Base-by-base conservation (phyloP, 345 rosid genomes). In the Excoecaria cochinchinensis region DNA sequence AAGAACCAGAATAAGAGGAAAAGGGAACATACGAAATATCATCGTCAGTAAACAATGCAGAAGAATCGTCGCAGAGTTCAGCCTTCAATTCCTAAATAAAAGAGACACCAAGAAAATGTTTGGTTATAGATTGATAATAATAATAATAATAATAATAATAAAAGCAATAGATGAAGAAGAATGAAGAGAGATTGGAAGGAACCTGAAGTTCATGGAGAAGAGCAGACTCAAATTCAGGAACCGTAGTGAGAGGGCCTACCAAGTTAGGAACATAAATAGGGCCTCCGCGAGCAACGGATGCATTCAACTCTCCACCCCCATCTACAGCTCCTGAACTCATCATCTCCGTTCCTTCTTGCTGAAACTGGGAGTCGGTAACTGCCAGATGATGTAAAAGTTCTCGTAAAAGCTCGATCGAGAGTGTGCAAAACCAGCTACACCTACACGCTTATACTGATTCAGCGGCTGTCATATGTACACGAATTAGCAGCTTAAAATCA, bases 261-360 rank as follows among this genome's bases (percentile, higher is more conserved):
- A 80, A 78, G 64, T 86, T 85, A 19, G 84, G 81, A 42, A 75
- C 17, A 74, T 80, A 90, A 65, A 90, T 77, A 24, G 92, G 90
- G 0, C 94, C 92, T 2, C 94, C 94, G 17, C 83, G 79, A 10
- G 86, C 83, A 24, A 83, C 68, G 25, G 80, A 73, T 74, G n/a
- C 76, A 38, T 60, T 58, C 25, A 16, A 19, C 22, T 31, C 25
- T 47, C 24, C 58, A 14, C 31, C 44, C n/a, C 71, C 46, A 14
- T 50, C 59, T 16, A 17, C 59, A 24, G 17, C 16, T 22, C 55
- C 42, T n/a, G 69, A n/a, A 38, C 11, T 38, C n/a, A 63, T 36
- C 67, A n/a, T 38, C 67, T 63, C 62, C 38, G 24, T 58, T 22
- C 14, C 13, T 58, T 22, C 31, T 31, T 31, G 31, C 31, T 31